phyloP scores from a whole-genome alignment of 495 filamentous ascomycete species.

The Penicillium longicatenatum region DNA sequence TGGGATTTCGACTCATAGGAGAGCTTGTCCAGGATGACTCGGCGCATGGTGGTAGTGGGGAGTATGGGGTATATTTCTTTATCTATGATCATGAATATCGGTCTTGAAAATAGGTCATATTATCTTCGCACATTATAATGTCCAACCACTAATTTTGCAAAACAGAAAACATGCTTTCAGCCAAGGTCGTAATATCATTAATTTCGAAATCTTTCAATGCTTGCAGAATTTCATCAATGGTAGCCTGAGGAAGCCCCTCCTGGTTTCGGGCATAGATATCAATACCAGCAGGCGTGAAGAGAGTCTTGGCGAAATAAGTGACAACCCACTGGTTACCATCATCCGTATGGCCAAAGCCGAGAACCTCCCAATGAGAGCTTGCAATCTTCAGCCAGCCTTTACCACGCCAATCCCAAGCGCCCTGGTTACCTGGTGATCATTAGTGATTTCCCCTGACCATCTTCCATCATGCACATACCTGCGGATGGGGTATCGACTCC shows the following conservation, averaged over 20 bases:
- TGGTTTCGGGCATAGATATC: slow-evolving; percentile 66
- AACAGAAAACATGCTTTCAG: slow-evolving; percentile 21
- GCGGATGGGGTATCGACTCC: slow-evolving; percentile 61
- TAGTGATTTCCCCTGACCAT: not conserved
- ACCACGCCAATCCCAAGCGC: slow-evolving; percentile 70
- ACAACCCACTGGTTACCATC: slow-evolving; percentile 61
- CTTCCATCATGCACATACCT: not conserved
- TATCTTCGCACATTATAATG: not conserved
- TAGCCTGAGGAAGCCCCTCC: slow-evolving; percentile 52
- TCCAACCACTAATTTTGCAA: slow-evolving; percentile 16
- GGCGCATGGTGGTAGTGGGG: not conserved
- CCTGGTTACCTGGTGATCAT: slow-evolving; percentile 25
- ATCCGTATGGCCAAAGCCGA: slow-evolving; percentile 64
- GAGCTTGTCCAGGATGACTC: slow-evolving; percentile 1
- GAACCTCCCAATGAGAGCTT: slow-evolving; percentile 69
- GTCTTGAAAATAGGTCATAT: not conserved
- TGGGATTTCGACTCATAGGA: not conserved
- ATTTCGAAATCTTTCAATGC: slow-evolving; percentile 41
- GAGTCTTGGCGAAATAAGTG: slow-evolving; percentile 72
- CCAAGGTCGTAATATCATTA: slow-evolving; percentile 19
- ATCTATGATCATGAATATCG: not conserved
- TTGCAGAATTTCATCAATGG: slow-evolving; percentile 46
- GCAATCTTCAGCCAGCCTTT: slow-evolving; percentile 67
- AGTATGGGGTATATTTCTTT: slow-evolving; percentile 2
- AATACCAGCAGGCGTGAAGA: slow-evolving; percentile 74